phyloP scores from a whole-genome alignment of 805 yeast genomes.

The Lipomyces chichibuensis region DNA sequence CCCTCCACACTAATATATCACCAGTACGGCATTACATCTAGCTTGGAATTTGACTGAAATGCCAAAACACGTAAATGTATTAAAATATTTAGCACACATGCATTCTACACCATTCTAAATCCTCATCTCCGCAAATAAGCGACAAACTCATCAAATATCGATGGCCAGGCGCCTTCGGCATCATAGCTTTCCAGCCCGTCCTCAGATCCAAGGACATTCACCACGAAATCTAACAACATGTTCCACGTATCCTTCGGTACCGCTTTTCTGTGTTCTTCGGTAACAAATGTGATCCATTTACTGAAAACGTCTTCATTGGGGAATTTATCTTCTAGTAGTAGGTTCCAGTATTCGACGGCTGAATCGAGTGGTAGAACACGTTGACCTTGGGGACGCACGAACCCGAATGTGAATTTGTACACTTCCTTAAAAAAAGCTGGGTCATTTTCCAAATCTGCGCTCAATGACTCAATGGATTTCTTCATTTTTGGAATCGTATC shows the following conservation, averaged over 20 bases:
- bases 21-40: too few species aligned
- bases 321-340: conserved; percentile 56
- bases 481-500: conserved; percentile 54
- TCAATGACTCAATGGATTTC: conserved; percentile 44
- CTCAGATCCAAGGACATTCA: conserved; percentile 48
- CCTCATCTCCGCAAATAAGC: conserved; percentile 49
- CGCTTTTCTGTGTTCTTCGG: conserved; percentile 48
- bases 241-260: conserved; percentile 81
- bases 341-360: conserved; percentile 76
- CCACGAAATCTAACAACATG: conserved; percentile 72
- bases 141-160: conserved; percentile 79
- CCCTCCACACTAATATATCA: too few species aligned
- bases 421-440: conserved; percentile 55
- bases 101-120: background rate
- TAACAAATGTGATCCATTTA: conserved; percentile 62
- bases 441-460: conserved; percentile 45
- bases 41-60: background rate
- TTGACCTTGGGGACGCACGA: conserved; percentile 62
- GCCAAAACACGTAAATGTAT: background rate
- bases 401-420: conserved; percentile 72
- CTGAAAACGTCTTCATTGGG: conserved; percentile 31
- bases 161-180: conserved; percentile 90
- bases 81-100: background rate
- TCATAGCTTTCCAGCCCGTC: conserved; percentile 66
- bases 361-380: conserved; percentile 60